Evolutionary conservation across 768 basidiomycete species (phyloP), one percentile per base, ranked within the genome.

Genomic region (Lactarius sanguifluus): DNA sequence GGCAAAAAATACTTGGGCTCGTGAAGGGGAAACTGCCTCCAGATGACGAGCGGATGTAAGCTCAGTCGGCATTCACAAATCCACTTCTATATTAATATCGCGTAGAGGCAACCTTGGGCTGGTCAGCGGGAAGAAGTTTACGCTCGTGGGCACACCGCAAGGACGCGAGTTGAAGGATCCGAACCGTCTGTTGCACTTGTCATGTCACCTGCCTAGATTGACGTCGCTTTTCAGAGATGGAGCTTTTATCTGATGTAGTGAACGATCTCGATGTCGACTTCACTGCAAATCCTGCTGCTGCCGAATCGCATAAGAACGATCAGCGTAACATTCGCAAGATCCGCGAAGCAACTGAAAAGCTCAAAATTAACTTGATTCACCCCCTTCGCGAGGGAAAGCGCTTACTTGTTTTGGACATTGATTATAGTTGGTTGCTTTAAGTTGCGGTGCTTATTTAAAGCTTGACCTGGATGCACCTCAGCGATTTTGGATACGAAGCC

Each of bases 221-320:
- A 58, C 30, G 5, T 32, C 13, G 20, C 59, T 2, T 43, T 56
- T 12, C 71, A 90, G 89, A 87, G 72, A 74, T 91, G 15, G 87
- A 83, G 67, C 81, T 75, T 66, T 81, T 90, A 10, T 89, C 89
- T 1, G 88, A 88, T 72, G 84, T 89, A 2, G 75, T 90, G 32
- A 93, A 93, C 70, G 92, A 94, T 72, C 82, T 93, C 30, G 94
- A 96, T 71, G 80, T 93, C 38, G 90, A 92, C 73, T 88, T 94
- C 70, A 81, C 85, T 1, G 85, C 85, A 8, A 80, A 89, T 69
- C 80, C 84, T 13, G 85, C 83, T 5, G 85, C 85, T 9, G 78
- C 81, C n/a, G 79, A 79, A 5, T 76, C 77, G 2, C 91, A 92
- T 67, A 82, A 81, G 70, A 86, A 88, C 65, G 92, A 96, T 73